Conservation (phyloP, 106 monocot species). For the Agapanthus africanus region DNA sequence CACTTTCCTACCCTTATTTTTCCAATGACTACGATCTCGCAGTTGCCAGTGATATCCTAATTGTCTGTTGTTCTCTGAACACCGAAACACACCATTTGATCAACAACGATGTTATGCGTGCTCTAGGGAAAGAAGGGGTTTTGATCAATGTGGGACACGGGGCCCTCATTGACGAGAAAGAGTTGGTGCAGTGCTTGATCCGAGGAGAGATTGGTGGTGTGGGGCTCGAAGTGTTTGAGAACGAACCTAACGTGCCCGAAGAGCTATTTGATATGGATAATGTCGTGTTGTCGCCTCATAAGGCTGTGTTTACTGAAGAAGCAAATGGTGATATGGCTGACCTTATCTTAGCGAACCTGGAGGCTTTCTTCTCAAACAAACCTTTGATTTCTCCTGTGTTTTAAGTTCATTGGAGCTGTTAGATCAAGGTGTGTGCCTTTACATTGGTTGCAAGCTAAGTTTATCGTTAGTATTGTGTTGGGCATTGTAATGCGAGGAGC, state of each 20-base stretch:
- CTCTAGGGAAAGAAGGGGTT: conserved; percentile 50
- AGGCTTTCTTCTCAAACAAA: neutral
- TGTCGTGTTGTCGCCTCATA: neutral
- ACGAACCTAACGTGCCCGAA: conserved; percentile 5
- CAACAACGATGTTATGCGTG: conserved; percentile 43
- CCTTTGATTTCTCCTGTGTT: neutral
- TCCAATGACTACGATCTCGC: conserved; percentile 32
- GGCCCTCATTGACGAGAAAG: conserved; percentile 36
- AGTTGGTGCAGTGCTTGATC: conserved; percentile 27
- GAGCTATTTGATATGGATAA: conserved; percentile 8
- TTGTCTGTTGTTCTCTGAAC: conserved; percentile 46
- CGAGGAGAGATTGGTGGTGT: conserved; percentile 49
- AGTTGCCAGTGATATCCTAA: conserved; percentile 33
- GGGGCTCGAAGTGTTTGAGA: conserved; percentile 53
- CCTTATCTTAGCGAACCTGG: neutral
- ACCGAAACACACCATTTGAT: conserved; percentile 61
- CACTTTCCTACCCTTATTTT: conserved; percentile 19
- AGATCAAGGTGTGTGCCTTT: no score
- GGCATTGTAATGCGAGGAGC: no score
- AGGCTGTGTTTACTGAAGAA: conserved; percentile 3
- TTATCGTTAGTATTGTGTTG: no score
- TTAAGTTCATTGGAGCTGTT: neutral
- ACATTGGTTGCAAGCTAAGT: no score
- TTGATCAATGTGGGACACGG: conserved; percentile 47
- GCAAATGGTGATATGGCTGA: no score